phyloP scores from a whole-genome alignment of 495 filamentous ascomycete genomes.

The Trichoderma asperelloides region DNA sequence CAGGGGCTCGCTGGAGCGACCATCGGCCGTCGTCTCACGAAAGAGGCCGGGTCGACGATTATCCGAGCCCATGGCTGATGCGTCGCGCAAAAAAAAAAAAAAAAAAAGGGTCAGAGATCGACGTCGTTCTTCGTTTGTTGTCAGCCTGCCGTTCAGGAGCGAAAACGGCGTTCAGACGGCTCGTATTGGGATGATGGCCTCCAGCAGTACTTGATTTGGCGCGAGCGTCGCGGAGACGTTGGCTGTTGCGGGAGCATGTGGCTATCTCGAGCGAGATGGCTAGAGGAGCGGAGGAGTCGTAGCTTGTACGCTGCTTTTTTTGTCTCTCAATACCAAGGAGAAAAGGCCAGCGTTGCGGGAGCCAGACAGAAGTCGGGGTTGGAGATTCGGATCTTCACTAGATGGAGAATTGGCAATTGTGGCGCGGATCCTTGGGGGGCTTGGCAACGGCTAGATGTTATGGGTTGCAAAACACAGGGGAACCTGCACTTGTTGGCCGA shows the following conservation, averaged over 20 bases:
- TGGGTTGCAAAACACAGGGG: neutral
- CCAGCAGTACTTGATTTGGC: slow-evolving; percentile 6
- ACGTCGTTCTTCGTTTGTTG: slow-evolving; percentile 10
- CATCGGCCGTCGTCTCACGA: slow-evolving; percentile 30
- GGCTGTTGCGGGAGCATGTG: slow-evolving; percentile 6
- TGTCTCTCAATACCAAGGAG: neutral
- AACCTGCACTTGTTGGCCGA: neutral
- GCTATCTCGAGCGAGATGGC: slow-evolving; percentile 1
- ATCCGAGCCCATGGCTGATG: neutral
- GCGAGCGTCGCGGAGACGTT: slow-evolving; percentile 3
- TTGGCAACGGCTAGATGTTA: neutral
- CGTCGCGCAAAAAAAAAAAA: slow-evolving; percentile 29
- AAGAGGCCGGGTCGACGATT: slow-evolving; percentile 4
- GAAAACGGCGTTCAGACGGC: slow-evolving; percentile 3
- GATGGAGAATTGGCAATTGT: neutral
- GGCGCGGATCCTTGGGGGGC: neutral
- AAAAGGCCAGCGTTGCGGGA: neutral
- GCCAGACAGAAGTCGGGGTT: neutral
- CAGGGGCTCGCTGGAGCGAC: slow-evolving; percentile 45
- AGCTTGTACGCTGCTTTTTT: neutral
- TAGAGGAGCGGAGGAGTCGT: neutral
- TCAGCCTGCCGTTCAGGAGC: neutral
- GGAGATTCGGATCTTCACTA: neutral
- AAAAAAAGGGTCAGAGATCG: slow-evolving; percentile 34
- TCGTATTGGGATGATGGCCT: slow-evolving; percentile 4